These are phyloP conservation scores for Fusarium decemcellulare DNA, from an alignment of 2,329 filamentous ascomycete genomes.

Conservation along the genomic window DNA sequence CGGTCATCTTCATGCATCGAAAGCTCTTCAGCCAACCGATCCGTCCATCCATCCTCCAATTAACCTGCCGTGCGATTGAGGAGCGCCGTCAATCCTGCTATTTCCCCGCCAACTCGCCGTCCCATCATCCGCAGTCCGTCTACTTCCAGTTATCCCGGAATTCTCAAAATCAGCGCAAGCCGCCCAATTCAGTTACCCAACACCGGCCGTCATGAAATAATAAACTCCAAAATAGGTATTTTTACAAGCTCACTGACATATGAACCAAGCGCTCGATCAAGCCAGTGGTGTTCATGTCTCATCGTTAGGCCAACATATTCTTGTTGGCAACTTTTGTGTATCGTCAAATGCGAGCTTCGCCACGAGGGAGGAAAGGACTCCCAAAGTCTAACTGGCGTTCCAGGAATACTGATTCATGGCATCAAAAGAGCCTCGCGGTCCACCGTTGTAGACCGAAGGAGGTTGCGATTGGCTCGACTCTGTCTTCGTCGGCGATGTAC, in stretches of 20 bases:
- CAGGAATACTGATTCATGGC: slow-evolving; percentile 71
- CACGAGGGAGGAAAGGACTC: slow-evolving; percentile 12
- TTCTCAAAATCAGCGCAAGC: slow-evolving; percentile 41
- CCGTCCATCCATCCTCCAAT: slow-evolving; percentile 19
- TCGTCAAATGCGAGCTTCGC: slow-evolving; percentile 39
- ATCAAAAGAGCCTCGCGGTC: slow-evolving; percentile 61
- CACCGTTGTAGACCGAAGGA: slow-evolving; percentile 57
- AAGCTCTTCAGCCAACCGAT: slow-evolving; percentile 18
- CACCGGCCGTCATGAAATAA: slow-evolving; percentile 42
- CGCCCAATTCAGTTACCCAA: slow-evolving; percentile 44
- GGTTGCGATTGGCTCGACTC: slow-evolving; percentile 57
- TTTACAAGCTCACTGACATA: slow-evolving; percentile 46
- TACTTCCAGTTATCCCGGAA: slow-evolving; percentile 39
- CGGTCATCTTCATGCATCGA: slow-evolving; percentile 33
- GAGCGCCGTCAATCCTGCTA: slow-evolving; percentile 1
- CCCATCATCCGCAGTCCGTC: slow-evolving; percentile 22
- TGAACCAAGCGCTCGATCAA: slow-evolving; percentile 38
- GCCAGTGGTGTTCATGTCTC: slow-evolving; percentile 42
- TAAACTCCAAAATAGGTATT: slow-evolving; percentile 43
- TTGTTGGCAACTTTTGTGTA: slow-evolving; percentile 37
- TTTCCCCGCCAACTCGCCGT: slow-evolving; percentile 9
- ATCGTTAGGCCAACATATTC: slow-evolving; percentile 35
- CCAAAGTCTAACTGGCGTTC: slow-evolving; percentile 61
- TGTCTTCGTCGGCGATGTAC: slow-evolving; percentile 49
- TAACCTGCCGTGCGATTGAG: slow-evolving; percentile 16